Base-by-base conservation (phyloP, 2,329 filamentous ascomycete genomes). In the Ustilaginoidea virens region DNA sequence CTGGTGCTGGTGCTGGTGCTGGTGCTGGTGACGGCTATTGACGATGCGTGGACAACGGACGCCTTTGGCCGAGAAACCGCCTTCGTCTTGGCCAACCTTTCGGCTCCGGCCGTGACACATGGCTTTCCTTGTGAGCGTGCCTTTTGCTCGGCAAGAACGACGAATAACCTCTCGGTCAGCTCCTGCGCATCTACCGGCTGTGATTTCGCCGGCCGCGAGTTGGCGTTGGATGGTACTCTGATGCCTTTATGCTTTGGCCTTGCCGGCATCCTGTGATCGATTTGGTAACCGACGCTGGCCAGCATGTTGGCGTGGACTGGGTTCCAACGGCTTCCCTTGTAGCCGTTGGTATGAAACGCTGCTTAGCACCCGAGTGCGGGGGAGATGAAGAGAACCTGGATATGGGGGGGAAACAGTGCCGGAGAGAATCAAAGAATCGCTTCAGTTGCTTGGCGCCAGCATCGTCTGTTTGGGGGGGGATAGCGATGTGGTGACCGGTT, bases 141-240 rank as follows among this genome's bases (percentile, higher is more conserved):
- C 34, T 62, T 63, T 35, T 65, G 63, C 34, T 71, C 58, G 5
- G 54, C 56, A 10, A 68, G 48, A 12, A 74, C 61, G 8, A 57
- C 37, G 27, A 56, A 53, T 15, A 75, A 54, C 12, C 68, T 61
- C 18, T 61, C 56, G 8, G 59, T 56, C 17, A 75, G 48, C 31
- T 75, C 69, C 17, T 64, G 57, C 0, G 70, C 55, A 34, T 74
- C 68, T 25, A 74, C 47, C 2, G 53, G 47, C 18, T 46, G 39
- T 8, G 51, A 43, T 1, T 40, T 39, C 15, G 43, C 38, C 9
- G 41, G 33, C 23, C 34, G 36, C 15, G 34, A 32, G 13, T 36
- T 39, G 19, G 30, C 21, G 14, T 30, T 30, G 8, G 24, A 28
- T 11, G 20, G 14, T 19, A 12, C 23, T 18, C 22, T 14, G 7